These are phyloP conservation scores for Melanogaster broomeanus DNA, from an alignment of 768 basidiomycete genomes.

Conservation along the genomic window DNA sequence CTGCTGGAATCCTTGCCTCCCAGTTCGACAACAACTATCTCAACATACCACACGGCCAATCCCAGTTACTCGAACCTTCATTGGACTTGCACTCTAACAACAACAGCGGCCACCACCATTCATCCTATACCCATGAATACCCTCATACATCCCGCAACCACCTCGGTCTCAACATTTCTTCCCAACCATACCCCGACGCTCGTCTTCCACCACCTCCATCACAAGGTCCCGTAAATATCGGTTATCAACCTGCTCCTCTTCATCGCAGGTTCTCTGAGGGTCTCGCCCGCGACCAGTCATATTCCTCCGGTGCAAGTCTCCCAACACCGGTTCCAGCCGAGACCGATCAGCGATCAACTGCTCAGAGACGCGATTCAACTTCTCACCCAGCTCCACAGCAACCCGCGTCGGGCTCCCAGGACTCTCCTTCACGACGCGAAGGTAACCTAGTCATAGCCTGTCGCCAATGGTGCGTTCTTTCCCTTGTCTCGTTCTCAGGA, in stretches of 20 bases:
- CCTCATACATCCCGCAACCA: conserved; percentile 47
- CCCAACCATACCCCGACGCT: conserved; percentile 41
- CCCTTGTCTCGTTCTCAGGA: conserved; percentile 28
- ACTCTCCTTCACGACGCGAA: conserved; percentile 47
- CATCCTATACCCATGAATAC: conserved; percentile 45
- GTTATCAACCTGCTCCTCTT: conserved; percentile 20
- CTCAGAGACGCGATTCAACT: conserved; percentile 46
- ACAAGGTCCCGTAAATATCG: conserved; percentile 13
- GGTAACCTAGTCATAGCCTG: conserved; percentile 78
- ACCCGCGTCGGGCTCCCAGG: conserved; percentile 34
- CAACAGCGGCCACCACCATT: conserved; percentile 34
- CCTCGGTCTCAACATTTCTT: conserved; percentile 43
- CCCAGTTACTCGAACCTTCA: conserved; percentile 48
- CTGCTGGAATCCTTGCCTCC: conserved; percentile 48
- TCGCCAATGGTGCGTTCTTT: conserved; percentile 69
- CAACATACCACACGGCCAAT: conserved; percentile 39
- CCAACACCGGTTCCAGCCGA: conserved; percentile 20
- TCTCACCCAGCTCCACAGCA: conserved; percentile 36
- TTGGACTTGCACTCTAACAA: conserved; percentile 44
- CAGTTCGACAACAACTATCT: conserved; percentile 52
- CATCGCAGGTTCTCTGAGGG: conserved; percentile 36
- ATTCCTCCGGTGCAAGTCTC: conserved; percentile 35
- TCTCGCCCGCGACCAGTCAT: conserved; percentile 41
- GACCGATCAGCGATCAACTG: conserved; percentile 31
- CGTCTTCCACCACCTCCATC: conserved; percentile 41